Evolutionary conservation across 768 basidiomycete species (phyloP).

Genomic region (Boletus sp.): DNA sequence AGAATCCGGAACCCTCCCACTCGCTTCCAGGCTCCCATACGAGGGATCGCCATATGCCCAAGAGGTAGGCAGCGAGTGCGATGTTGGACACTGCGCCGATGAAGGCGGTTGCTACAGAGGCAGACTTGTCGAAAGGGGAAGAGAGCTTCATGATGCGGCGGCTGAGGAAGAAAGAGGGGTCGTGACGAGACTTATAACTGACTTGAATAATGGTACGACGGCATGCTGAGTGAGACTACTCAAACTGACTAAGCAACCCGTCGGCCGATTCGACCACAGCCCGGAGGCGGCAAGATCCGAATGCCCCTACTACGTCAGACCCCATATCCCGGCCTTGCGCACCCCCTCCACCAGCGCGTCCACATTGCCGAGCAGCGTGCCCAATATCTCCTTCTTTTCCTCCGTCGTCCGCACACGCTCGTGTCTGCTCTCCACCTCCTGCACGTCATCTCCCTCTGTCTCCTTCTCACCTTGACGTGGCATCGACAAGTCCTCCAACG

Average conservation of each 20-base stretch:
- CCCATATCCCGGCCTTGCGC: slow-evolving; percentile 85
- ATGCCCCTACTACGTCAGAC: slow-evolving; percentile 43
- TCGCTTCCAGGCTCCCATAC: slow-evolving; percentile 48
- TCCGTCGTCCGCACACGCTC: slow-evolving; percentile 55
- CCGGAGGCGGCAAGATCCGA: not conserved
- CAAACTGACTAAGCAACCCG: not conserved
- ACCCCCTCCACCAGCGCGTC: slow-evolving; percentile 89
- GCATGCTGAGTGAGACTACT: slow-evolving; percentile 13
- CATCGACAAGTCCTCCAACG: slow-evolving; percentile 23
- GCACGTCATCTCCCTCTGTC: slow-evolving; percentile 1
- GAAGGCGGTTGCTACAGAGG: slow-evolving; percentile 38
- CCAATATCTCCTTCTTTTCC: slow-evolving; percentile 80
- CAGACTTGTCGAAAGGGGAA: slow-evolving; percentile 29
- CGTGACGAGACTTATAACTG: not conserved
- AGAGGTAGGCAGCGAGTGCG: slow-evolving; percentile 39
- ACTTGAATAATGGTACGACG: slow-evolving; percentile 5
- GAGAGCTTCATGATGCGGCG: slow-evolving; percentile 8
- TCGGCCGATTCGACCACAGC: not conserved
- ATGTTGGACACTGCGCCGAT: slow-evolving; percentile 42
- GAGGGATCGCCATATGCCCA: slow-evolving; percentile 44
- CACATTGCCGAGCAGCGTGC: slow-evolving; percentile 86
- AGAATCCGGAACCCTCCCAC: slow-evolving; percentile 45
- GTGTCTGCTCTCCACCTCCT: slow-evolving; percentile 1
- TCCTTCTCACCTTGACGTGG: slow-evolving; percentile 8
- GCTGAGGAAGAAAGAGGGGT: not conserved